Percentiles rank a stretch among this genome's conserved stretches.
Evolutionary conservation across 202 grass and related monocot species (phyloP).

Genomic region (Schoenoplectus triqueter): DNA sequence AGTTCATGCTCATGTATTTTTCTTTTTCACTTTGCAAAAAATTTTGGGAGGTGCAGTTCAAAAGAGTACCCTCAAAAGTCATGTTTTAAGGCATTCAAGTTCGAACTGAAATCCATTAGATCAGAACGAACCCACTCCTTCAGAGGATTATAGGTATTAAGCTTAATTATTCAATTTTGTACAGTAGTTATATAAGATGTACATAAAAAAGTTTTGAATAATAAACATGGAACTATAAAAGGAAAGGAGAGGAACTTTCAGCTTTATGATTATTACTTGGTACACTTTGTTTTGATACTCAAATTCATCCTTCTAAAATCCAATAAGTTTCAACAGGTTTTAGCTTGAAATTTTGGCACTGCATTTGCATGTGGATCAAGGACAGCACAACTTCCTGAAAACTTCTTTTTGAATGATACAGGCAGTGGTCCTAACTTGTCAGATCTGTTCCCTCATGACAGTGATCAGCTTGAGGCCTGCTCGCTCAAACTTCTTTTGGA

Average conservation of each 20-base stretch:
- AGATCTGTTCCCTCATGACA: no score
- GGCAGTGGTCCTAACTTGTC: conserved; percentile 10
- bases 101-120: conserved; percentile 85
- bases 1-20: conserved; percentile 37
- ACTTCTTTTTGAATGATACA: no score
- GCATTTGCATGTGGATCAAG: conserved; percentile 94
- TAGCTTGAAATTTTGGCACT: conserved; percentile 82
- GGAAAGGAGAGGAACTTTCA: background rate
- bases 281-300: conserved; percentile 3
- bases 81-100: conserved; percentile 72
- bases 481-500: conserved; percentile 26
- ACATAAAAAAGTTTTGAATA: background rate
- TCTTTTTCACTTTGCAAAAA: conserved; percentile 47
- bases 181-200: background rate
- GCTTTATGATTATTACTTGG: conserved; percentile 21
- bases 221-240: background rate
- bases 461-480: no score
- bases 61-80: conserved; percentile 92
- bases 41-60: conserved; percentile 86
- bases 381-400: conserved; percentile 47
- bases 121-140: conserved; percentile 72
- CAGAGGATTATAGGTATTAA: conserved; percentile 94
- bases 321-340: conserved; percentile 56
- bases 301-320: conserved; percentile 18
- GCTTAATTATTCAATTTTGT: background rate